A percentile compares a stretch with the other conserved stretches of the same genome.
Evolutionary conservation across 257 asterid species (phyloP).

Genomic region (Ilex aquifolium): DNA sequence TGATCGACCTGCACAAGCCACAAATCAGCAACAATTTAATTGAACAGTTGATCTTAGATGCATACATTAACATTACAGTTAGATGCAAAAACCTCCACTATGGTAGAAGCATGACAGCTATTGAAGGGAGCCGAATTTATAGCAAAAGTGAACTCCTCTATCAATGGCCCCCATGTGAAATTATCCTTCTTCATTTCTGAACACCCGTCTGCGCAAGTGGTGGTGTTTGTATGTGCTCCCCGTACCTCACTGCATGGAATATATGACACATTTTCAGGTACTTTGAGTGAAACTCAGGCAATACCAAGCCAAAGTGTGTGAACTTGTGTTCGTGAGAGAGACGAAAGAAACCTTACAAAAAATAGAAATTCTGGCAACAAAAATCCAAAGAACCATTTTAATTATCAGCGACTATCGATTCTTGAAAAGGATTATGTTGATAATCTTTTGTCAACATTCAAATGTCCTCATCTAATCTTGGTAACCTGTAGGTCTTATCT

Average conservation of each 20-base stretch:
- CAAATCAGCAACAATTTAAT: conserved; percentile 6
- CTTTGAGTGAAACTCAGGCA: background rate
- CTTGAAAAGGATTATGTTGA: too few species aligned
- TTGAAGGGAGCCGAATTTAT: conserved; percentile 70
- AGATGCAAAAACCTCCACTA: conserved; percentile 61
- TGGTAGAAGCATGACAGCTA: conserved; percentile 93
- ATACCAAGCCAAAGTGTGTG: background rate
- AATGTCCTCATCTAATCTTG: too few species aligned
- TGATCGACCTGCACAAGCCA: conserved; percentile 53
- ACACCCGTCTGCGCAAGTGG: background rate
- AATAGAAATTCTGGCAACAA: background rate
- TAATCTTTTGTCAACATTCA: too few species aligned
- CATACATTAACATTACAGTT: background rate
- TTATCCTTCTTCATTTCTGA: conserved; percentile 36
- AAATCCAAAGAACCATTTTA: background rate
- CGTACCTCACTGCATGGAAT: conserved; percentile 33
- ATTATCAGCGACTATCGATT: too few species aligned
- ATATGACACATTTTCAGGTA: background rate
- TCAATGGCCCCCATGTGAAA: conserved; percentile 51
- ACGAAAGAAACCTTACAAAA: background rate
- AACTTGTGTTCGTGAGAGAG: too few species aligned
- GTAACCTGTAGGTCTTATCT: too few species aligned
- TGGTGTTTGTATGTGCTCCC: conserved; percentile 14
- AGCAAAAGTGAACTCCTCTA: conserved; percentile 70
- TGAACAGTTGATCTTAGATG: conserved; percentile 2